These are phyloP conservation scores for Hevea brasiliensis DNA, from an alignment of 345 rosid genomes.

Conservation along the genomic window DNA sequence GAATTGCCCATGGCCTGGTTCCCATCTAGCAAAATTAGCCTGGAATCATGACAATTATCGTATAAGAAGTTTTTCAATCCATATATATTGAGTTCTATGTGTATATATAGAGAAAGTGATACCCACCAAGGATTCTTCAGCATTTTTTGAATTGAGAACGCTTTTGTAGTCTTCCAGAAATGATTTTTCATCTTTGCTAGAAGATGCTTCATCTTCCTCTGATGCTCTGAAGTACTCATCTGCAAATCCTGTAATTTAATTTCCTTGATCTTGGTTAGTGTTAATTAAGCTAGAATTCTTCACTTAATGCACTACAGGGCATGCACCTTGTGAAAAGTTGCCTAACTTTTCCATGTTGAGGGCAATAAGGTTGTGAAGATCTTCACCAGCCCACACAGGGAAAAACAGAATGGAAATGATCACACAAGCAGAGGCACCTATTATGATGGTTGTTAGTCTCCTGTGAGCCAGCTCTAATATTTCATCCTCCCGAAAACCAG, in stretches of 20 bases:
- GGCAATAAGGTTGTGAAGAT: slow-evolving; percentile 34
- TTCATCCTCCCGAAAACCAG: slow-evolving; percentile 32
- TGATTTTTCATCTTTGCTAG: slow-evolving; percentile 23
- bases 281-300: no score
- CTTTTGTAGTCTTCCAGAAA: slow-evolving; percentile 49
- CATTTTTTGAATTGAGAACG: slow-evolving; percentile 58
- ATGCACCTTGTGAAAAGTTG: slow-evolving; percentile 29
- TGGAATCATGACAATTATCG: slow-evolving; percentile 1
- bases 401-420: slow-evolving; percentile 21
- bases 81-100: no score
- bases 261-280: no score
- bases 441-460: slow-evolving; percentile 31
- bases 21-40: slow-evolving; percentile 90
- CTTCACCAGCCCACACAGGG: slow-evolving; percentile 38
- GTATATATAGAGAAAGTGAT: no score
- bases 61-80: no score
- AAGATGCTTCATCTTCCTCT: slow-evolving; percentile 17
- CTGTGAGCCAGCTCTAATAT: slow-evolving; percentile 21
- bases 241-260: slow-evolving; percentile 49
- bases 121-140: slow-evolving; percentile 75
- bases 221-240: slow-evolving; percentile 40
- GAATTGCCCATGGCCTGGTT: slow-evolving; percentile 76
- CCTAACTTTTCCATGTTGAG: slow-evolving; percentile 33
- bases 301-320: neutral
- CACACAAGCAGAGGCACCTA: slow-evolving; percentile 21